Conservation (phyloP, 306 rosid genomes). For the Castanea mollissima region DNA sequence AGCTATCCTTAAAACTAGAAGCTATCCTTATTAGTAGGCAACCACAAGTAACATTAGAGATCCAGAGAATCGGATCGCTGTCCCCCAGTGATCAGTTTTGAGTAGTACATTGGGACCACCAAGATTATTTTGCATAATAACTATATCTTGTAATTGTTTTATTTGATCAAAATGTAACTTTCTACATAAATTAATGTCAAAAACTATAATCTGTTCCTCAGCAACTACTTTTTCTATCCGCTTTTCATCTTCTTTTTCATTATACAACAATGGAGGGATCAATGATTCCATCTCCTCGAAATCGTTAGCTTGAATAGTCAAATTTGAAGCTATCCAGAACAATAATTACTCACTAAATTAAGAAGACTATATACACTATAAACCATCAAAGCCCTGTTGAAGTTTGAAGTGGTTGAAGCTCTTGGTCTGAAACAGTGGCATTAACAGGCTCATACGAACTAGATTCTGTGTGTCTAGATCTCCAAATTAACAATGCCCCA, state of each 20-base stretch:
- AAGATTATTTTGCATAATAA: background rate
- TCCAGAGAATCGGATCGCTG: background rate
- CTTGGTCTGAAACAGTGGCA: conserved; percentile 66
- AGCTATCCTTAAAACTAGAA: no score
- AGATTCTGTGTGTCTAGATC: conserved; percentile 38
- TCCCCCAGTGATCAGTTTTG: background rate
- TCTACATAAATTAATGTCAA: background rate
- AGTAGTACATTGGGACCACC: background rate
- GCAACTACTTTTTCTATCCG: background rate
- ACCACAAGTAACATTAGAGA: background rate
- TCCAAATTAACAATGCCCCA: conserved; percentile 67
- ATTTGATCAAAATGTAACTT: background rate
- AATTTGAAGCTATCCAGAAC: background rate
- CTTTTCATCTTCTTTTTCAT: background rate
- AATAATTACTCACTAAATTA: background rate
- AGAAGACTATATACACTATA: background rate
- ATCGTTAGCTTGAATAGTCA: conserved; percentile 1
- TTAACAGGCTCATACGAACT: conserved; percentile 70
- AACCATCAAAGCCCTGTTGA: conserved; percentile 17
- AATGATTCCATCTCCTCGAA: conserved; percentile 7
- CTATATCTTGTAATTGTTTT: background rate
- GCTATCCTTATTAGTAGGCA: background rate
- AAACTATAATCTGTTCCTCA: background rate
- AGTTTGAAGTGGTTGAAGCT: conserved; percentile 79
- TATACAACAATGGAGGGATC: conserved; percentile 17